These are phyloP conservation scores for Scedosporium aurantiacum DNA, from an alignment of 2,329 filamentous ascomycete species.

Conservation along the genomic window DNA sequence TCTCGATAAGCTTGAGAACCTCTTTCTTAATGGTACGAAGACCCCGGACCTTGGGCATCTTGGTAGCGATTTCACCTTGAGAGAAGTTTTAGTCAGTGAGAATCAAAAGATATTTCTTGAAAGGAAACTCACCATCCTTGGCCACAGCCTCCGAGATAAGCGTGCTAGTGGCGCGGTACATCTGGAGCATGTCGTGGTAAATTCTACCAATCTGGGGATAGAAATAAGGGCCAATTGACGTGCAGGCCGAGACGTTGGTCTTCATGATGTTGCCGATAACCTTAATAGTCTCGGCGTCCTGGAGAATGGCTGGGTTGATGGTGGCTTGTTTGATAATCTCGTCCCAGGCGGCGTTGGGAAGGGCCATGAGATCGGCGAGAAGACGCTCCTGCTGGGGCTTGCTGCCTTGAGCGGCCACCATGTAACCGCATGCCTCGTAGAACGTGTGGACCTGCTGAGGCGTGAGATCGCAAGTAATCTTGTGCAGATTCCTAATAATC, in stretches of 20 bases:
- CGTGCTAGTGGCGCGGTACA: slow-evolving; percentile 95
- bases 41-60: slow-evolving; percentile 93
- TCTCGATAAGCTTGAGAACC: slow-evolving; percentile 95
- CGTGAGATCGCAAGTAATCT: slow-evolving; percentile 89
- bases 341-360: slow-evolving; percentile 92
- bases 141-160: slow-evolving; percentile 90
- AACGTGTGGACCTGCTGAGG: slow-evolving; percentile 98
- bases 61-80: slow-evolving; percentile 78
- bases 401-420: slow-evolving; percentile 96
- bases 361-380: slow-evolving; percentile 81
- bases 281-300: slow-evolving; percentile 93
- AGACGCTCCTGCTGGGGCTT: slow-evolving; percentile 87
- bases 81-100: background rate
- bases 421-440: slow-evolving; percentile 97
- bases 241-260: slow-evolving; percentile 97
- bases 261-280: slow-evolving; percentile 99
- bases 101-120: background rate
- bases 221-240: slow-evolving; percentile 93
- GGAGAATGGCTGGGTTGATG: slow-evolving; percentile 71
- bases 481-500: slow-evolving; percentile 89
- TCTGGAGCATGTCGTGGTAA: slow-evolving; percentile 96
- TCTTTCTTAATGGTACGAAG: slow-evolving; percentile 98
- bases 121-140: slow-evolving; percentile 8
- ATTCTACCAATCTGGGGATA: slow-evolving; percentile 96
- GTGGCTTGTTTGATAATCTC: slow-evolving; percentile 84